Base-by-base conservation (phyloP, 805 yeast species). In the Scheffersomyces lignosus region DNA sequence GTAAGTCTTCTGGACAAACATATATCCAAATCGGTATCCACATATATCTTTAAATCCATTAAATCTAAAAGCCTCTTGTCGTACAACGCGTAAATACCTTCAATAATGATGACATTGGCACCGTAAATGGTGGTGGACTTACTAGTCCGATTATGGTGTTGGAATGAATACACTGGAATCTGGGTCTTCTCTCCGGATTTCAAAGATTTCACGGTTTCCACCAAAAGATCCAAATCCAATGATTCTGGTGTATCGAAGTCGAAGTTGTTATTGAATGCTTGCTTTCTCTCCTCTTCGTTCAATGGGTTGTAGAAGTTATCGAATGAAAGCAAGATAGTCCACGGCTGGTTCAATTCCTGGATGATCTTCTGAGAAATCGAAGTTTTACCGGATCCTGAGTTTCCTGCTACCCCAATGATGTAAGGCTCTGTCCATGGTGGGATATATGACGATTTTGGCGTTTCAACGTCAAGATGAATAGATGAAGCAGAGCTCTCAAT, bases 241-340 rank as follows among this genome's bases (percentile, higher is more conserved):
- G 96, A 83, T n/a, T 73, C 74, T 0, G 98, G 98, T 13, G 76
- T 71, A 61, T 93, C 99, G 52, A 93, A 87, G 58, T 93, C 97
- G 54, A 73, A 86, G 45, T 87, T 78, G 47, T 83, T 76, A 5
- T 63, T 54, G 55, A 82, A 84, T 0, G 97, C 98, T 35, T 48
- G 52, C 38, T 66, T 49, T 13, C 84, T 70, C 45, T 87, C 78
- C 29, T 79, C 91, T 2, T 59, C 63, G 1, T 70, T 72, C 47
- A 93, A 68, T 0, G 93, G 93, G 32, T 75, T 79, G 64, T 93
- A 93, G 57, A 91, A 93, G 61, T 91, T 91, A 57, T 93, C 99
- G 64, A 89, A 72, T 1, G 96, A 85, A 15, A 91, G 56, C 38
- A 93, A 68, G 9, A 93, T 91, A 0, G 97, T 87, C 96, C 98